Evolutionary conservation across 2,329 filamentous ascomycete species (phyloP).

Genomic region (Cladophialophora psammophila): DNA sequence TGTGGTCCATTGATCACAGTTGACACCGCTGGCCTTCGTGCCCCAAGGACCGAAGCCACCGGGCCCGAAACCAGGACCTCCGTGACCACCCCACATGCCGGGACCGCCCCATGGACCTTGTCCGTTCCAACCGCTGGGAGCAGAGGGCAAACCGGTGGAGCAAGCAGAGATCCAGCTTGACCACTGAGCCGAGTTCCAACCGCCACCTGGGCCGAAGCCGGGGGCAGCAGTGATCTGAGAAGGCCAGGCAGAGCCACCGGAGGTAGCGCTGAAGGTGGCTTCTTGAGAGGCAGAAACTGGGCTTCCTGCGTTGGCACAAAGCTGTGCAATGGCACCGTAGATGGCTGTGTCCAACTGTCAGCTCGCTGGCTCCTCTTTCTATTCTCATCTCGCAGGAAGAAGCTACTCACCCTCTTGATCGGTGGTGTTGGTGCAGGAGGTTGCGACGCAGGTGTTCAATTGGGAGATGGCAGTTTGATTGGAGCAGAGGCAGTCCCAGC

Average conservation of each 20-base stretch:
- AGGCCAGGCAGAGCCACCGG: conserved; percentile 38
- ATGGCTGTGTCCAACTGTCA: conserved; percentile 34
- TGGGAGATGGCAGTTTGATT: conserved; percentile 40
- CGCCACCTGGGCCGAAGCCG: conserved; percentile 35
- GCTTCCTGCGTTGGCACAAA: conserved; percentile 40
- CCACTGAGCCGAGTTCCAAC: conserved; percentile 38
- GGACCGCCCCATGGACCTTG: conserved; percentile 22
- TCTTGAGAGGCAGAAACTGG: conserved; percentile 40
- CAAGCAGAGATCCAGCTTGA: conserved; percentile 36
- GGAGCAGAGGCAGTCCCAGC: conserved; percentile 41
- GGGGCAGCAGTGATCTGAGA: conserved; percentile 37
- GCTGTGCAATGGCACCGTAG: conserved; percentile 41
- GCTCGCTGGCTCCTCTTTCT: conserved; percentile 14
- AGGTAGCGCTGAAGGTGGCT: conserved; percentile 41
- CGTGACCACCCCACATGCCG: conserved; percentile 16
- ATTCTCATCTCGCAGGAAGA: not conserved
- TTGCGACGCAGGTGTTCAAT: conserved; percentile 41
- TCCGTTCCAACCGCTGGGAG: conserved; percentile 37
- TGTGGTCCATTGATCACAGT: conserved; percentile 41
- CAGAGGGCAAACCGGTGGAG: conserved; percentile 38
- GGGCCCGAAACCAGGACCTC: conserved; percentile 32
- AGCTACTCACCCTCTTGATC: conserved; percentile 39
- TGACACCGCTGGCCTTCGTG: conserved; percentile 39
- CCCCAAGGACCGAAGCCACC: conserved; percentile 39
- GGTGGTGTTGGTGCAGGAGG: conserved; percentile 41